These are phyloP conservation scores for Cutaneotrichosporon cavernicola DNA, from an alignment of 1,284 basidiomycete species.

Conservation along the genomic window DNA sequence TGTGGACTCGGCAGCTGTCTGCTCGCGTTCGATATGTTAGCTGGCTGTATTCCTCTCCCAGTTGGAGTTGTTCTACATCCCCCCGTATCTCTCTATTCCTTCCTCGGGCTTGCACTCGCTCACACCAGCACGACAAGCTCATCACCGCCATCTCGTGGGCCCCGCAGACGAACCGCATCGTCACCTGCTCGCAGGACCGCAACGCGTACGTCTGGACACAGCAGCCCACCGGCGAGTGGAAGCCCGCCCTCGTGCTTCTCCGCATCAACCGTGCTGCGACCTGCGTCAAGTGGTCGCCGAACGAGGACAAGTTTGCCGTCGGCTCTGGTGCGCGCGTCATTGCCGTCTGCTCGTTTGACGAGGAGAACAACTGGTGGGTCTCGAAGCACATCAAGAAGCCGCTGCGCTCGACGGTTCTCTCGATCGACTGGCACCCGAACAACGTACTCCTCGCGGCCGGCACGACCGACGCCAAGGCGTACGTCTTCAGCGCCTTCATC, in stretches of 20 bases:
- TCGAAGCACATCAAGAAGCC: constrained; percentile 97
- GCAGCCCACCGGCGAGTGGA: constrained; percentile 75
- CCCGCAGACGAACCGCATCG: constrained; percentile 91
- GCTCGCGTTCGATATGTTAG: too few relatives aligned
- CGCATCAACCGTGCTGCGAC: constrained; percentile 96
- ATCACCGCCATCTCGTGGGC: constrained; percentile 99
- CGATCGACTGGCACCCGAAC: constrained; percentile 97
- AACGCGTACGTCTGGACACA: constrained; percentile 99
- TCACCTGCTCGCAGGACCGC: constrained; percentile 95
- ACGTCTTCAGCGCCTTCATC: constrained; percentile 98
- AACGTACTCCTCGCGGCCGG: constrained; percentile 93
- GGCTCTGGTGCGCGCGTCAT: constrained; percentile 93
- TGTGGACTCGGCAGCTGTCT: too few relatives aligned
- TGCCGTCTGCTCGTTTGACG: constrained; percentile 90
- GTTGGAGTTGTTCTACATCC: too few relatives aligned
- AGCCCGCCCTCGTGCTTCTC: constrained; percentile 93
- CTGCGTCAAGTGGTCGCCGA: constrained; percentile 91
- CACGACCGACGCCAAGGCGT: constrained; percentile 89
- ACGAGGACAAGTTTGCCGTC: constrained; percentile 98
- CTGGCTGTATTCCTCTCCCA: too few relatives aligned
- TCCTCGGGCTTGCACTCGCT: not conserved
- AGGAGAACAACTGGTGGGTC: constrained; percentile 99
- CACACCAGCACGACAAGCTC: constrained; percentile 85
- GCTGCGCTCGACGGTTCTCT: constrained; percentile 85
- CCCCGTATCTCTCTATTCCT: too few relatives aligned